Evolutionary conservation across 495 filamentous ascomycete species (phyloP).

Genomic region (Tuber calosporum): DNA sequence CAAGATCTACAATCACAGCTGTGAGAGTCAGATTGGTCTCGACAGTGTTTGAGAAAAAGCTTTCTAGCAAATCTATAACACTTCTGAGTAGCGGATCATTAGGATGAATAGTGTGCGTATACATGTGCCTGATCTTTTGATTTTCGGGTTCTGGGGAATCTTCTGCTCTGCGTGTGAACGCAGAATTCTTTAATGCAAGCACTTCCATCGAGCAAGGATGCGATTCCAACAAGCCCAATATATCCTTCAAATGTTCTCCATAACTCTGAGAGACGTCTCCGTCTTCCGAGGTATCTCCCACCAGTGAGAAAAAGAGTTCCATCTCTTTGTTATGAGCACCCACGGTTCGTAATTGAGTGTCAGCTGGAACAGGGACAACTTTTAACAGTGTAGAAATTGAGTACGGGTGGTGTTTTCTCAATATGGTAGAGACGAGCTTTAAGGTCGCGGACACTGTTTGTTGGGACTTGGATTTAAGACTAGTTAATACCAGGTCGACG

Average conservation of each 20-base stretch:
- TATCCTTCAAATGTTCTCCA: conserved; percentile 74
- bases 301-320: conserved; percentile 63
- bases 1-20: conserved; percentile 70
- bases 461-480: conserved; percentile 72
- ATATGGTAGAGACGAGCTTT: conserved; percentile 71
- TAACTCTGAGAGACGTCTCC: conserved; percentile 68
- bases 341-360: conserved; percentile 56
- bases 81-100: conserved; percentile 71
- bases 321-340: conserved; percentile 77
- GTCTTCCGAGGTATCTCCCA: conserved; percentile 61
- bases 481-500: conserved; percentile 79
- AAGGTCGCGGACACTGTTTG: conserved; percentile 86
- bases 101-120: conserved; percentile 54
- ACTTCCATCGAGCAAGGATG: conserved; percentile 63
- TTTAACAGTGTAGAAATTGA: conserved; percentile 68
- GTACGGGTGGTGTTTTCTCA: conserved; percentile 80
- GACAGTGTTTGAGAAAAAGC: conserved; percentile 81
- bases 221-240: conserved; percentile 65
- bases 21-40: conserved; percentile 84
- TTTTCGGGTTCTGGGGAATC: conserved; percentile 13
- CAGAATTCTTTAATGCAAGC: conserved; percentile 51
- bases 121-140: conserved; percentile 46
- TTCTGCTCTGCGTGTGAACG: conserved; percentile 47
- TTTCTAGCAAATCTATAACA: conserved; percentile 60
- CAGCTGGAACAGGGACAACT: conserved; percentile 51